A percentile compares a stretch with the other conserved stretches of the same genome.
Conservation (phyloP, 345 rosid genomes). For the Garcia nutans region DNA sequence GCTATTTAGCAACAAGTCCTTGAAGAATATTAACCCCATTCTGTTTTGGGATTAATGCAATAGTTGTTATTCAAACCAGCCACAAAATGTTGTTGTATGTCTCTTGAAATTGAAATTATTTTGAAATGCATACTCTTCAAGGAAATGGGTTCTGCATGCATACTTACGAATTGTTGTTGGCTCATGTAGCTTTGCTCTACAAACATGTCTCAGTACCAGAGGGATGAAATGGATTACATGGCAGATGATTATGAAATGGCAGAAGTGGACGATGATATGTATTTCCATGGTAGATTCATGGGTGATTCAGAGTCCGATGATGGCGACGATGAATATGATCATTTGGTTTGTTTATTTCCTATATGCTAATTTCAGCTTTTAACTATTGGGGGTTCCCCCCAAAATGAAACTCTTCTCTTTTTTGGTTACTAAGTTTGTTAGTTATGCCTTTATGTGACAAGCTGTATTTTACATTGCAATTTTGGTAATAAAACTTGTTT, state of each 20-base stretch:
- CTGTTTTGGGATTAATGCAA: background rate
- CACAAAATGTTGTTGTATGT: background rate
- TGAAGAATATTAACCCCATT: background rate
- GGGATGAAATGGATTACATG: slow-evolving; percentile 40
- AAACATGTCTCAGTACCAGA: slow-evolving; percentile 44
- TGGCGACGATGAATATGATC: slow-evolving; percentile 44
- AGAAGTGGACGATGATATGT: slow-evolving; percentile 52
- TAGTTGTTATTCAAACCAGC: background rate
- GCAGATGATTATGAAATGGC: slow-evolving; percentile 52
- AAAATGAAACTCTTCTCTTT: background rate
- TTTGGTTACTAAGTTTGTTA: background rate
- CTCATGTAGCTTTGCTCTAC: slow-evolving; percentile 18
- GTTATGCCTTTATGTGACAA: background rate
- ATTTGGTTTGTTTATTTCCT: slow-evolving; percentile 35
- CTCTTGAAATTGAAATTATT: background rate
- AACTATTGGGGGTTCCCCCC: no score
- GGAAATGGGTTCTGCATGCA: background rate
- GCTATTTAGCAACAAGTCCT: background rate
- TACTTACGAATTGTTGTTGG: slow-evolving; percentile 9
- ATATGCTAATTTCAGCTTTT: background rate
- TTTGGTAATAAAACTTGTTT: background rate
- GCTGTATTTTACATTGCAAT: background rate
- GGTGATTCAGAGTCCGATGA: slow-evolving; percentile 55
- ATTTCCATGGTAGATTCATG: slow-evolving; percentile 46
- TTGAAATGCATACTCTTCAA: background rate